Evolutionary conservation across 352 stramenopile species (phyloP), one percentile per base, ranked within the genome.

Genomic region (Pythium rishiriense): DNA sequence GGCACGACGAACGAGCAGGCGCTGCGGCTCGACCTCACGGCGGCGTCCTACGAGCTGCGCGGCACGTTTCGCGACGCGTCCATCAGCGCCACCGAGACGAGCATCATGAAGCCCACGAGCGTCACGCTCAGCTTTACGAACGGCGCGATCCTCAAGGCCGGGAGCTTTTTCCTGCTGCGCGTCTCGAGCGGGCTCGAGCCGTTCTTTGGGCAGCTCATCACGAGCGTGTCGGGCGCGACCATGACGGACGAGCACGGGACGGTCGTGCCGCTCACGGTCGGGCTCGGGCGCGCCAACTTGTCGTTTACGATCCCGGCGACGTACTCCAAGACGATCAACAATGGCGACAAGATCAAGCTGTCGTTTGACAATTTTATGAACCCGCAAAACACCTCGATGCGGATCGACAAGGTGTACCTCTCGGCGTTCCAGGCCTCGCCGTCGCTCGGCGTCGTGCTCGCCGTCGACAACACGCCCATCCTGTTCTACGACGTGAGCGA

Each of bases 221-320:
- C n/a, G 24, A 74, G 81, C 37, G 73, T 93, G 0, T 72, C 59
- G 3, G 73, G 73, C 24, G 82, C 83, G 1, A 69, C 50, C 0
- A 77, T 93, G 73, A 17, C 73, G 25, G 51, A 80, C 41, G 61
- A 76, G 3, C 61, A 64, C 8, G 59, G 58, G 9, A 31, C 64
- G n/a, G 49, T 73, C 1, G 58, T 85, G 19, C 69, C 70, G 15
- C 59, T 93, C 52, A 69, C 79, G 0, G 54, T 91, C 19, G 78
- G 62, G 31, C 68, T 91, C 28, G 79, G 81, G 1, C 52, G 56
- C 0, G 83, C 74, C 4, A 93, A 91, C 51, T 66, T 93, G 39
- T 91, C 83, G 22, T 91, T 93, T 55, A 85, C 70, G n/a, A 85
- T 93, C 37, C 85, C 85, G 0, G 64, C 81, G 33, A 74, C 62